phyloP scores from a whole-genome alignment of 192 early-diverging fungal species.

The Coemansia asiatica region DNA sequence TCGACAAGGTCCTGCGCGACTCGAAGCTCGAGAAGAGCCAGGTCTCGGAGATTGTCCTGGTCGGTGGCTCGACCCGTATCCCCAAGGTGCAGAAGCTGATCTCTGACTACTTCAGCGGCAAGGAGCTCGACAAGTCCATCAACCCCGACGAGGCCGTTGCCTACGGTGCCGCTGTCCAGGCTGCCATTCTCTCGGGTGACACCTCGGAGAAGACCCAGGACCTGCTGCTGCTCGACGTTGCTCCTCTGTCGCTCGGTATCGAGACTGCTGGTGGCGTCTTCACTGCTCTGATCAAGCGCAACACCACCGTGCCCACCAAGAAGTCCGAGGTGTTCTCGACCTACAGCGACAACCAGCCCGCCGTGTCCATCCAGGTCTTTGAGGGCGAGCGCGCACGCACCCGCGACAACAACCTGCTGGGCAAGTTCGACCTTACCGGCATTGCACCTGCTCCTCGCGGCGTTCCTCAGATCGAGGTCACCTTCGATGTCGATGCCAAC shows the following conservation, averaged over 20 bases:
- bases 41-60: constrained; percentile 94
- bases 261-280: constrained; percentile 99
- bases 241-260: constrained; percentile 96
- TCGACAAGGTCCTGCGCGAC: constrained; percentile 95
- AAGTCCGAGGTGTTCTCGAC: constrained; percentile 99
- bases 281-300: constrained; percentile 96
- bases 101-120: constrained; percentile 98
- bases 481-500: constrained; percentile 97
- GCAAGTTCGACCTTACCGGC: constrained; percentile 97
- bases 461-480: constrained; percentile 96
- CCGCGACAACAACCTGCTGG: constrained; percentile 98
- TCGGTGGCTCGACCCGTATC: constrained; percentile 98
- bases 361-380: constrained; percentile 95
- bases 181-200: constrained; percentile 94
- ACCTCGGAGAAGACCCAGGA: constrained; percentile 96
- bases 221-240: constrained; percentile 91
- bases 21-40: constrained; percentile 91
- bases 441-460: constrained; percentile 96
- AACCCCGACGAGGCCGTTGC: constrained; percentile 99
- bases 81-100: constrained; percentile 99
- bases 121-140: constrained; percentile 98
- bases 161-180: constrained; percentile 98
- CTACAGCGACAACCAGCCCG: constrained; percentile 97
- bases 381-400: constrained; percentile 97
- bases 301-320: constrained; percentile 97